A percentile compares a stretch with the other conserved stretches of the same genome.
Evolutionary conservation across 2,329 filamentous ascomycete genomes (phyloP).

Genomic region (Alternaria hordeiaustralica): DNA sequence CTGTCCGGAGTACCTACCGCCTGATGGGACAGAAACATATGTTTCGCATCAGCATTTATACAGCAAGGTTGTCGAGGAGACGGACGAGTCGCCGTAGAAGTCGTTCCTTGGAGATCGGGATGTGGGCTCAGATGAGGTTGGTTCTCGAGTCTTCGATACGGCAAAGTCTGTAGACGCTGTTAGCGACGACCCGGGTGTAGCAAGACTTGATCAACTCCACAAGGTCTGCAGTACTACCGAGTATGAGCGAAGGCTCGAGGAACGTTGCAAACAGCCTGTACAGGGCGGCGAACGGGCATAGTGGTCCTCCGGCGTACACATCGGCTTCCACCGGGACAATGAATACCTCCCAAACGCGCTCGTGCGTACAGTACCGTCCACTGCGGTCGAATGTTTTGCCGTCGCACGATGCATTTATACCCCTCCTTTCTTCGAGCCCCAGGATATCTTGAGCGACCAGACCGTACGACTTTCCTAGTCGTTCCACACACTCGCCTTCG

Average conservation of each 20-base stretch:
- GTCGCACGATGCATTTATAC: not conserved
- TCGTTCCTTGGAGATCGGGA: not conserved
- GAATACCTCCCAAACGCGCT: not conserved
- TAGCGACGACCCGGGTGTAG: not conserved
- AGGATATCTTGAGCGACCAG: not conserved
- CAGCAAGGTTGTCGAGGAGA: not conserved
- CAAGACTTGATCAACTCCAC: not conserved
- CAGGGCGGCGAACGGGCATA: not conserved
- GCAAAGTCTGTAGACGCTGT: not conserved
- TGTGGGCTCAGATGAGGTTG: not conserved
- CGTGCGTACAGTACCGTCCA: not conserved
- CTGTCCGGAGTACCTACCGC: constrained; percentile 16
- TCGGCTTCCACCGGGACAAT: not conserved
- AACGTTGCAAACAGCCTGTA: not conserved
- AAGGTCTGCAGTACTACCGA: not conserved
- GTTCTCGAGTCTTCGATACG: not conserved
- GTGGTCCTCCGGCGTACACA: not conserved
- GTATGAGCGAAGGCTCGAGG: not conserved
- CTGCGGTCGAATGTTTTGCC: not conserved
- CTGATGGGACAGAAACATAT: constrained; percentile 4
- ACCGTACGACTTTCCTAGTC: not conserved
- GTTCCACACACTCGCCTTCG: too few species aligned
- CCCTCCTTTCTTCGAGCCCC: not conserved
- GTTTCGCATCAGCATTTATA: constrained; percentile 3
- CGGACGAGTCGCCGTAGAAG: not conserved